These are phyloP conservation scores for Fusarium mexicanum DNA, from an alignment of 2,329 filamentous ascomycete genomes.

Conservation along the genomic window DNA sequence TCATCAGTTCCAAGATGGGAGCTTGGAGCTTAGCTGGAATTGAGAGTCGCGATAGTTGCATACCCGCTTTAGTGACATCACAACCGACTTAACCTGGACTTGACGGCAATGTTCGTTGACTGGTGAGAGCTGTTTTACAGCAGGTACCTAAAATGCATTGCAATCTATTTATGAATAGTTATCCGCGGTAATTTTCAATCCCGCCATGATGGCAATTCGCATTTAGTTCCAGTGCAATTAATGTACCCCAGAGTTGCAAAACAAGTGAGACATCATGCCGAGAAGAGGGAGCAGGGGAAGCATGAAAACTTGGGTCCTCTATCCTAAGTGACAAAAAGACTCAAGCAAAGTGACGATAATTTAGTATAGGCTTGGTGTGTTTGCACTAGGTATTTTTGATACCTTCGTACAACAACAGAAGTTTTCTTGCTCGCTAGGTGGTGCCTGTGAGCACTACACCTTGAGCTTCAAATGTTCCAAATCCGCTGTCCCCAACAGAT, in stretches of 20 bases:
- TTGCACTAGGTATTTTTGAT: not conserved
- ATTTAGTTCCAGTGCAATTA: not conserved
- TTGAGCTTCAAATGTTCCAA: slow-evolving; percentile 30
- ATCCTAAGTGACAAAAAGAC: not conserved
- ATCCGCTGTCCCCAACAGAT: slow-evolving; percentile 42
- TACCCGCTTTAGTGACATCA: slow-evolving; percentile 36
- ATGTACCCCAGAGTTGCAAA: not conserved
- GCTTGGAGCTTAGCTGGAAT: slow-evolving; percentile 36
- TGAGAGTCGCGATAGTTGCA: slow-evolving; percentile 42
- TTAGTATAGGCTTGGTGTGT: rapidly evolving
- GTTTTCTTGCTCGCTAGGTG: not conserved
- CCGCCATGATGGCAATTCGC: too few species aligned
- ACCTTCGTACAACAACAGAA: not conserved
- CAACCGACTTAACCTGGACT: not conserved
- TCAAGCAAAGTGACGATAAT: too few species aligned
- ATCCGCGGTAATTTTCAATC: rapidly evolving
- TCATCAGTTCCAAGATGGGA: slow-evolving; percentile 27
- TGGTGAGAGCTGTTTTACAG: not conserved
- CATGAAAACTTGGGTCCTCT: not conserved
- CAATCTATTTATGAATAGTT: not conserved
- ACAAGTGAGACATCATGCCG: not conserved
- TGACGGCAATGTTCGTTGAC: not conserved
- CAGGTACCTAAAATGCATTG: not conserved
- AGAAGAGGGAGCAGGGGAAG: rapidly evolving
- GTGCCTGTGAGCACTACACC: not conserved